Evolutionary conservation across 805 yeast species (phyloP), one percentile per base, ranked within the genome.

Genomic region (Candida michaelii): DNA sequence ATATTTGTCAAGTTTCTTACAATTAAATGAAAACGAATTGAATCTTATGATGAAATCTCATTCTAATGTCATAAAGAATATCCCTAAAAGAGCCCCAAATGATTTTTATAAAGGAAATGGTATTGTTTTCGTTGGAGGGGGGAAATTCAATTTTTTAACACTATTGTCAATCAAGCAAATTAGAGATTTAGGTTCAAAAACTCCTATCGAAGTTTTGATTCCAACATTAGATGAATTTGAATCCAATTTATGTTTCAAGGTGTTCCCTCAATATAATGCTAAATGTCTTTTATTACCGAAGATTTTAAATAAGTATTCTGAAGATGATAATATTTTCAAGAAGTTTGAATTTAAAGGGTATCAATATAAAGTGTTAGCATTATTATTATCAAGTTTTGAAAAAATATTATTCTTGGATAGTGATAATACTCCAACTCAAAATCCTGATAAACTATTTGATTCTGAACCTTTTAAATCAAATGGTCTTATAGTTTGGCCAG

Each of bases 131-230:
- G 89, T 86, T 21, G 95, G 91, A 27, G 95, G 95, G 32, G 93
- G 90, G 3, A 77, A 76, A 51, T 85, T 80, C 61, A 80, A 85
- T 47, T 83, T 91, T 75, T 71, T 83, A 52, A 79, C 88, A 4
- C 63, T 85, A 30, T 65, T 85, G 17, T 79, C 87, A 8, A 74
- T 88, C 42, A 76, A 76, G 52, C 73, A 82, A 47, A 61, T 89
- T 39, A 69, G 96, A 54, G 77, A 80, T 30, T 66, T 75, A 6
- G 89, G 91, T 2, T 79, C 85, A 2, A 72, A 71, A 11, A 62
- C 84, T 27, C 96, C 97, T 0, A 80, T 89, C 15, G 97, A 89
- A 67, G 85, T 89, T 8, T 74, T 87, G 50, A 79, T 89, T 49
- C 95, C 95, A 7, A 74, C 78, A 29, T 67, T 73, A 15, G 75